Base-by-base conservation (phyloP, 1,284 basidiomycete genomes). In the Naganishia sp. region DNA sequence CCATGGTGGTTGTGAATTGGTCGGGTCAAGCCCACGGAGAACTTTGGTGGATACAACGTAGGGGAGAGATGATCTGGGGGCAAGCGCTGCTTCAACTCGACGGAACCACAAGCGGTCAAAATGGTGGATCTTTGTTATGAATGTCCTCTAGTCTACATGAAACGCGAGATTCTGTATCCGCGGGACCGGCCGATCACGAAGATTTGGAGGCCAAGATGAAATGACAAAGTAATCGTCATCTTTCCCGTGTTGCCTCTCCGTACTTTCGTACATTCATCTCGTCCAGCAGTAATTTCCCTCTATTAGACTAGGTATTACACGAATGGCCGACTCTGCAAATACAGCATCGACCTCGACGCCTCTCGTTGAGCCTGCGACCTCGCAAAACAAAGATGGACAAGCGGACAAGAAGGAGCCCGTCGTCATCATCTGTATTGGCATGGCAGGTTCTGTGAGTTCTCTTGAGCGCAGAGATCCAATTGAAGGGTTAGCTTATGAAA, bases 401-500 rank as follows among this genome's bases (percentile, higher is more conserved):
- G 21, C 57, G 25, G 65, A 63, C 31, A 74, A 77, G 71, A 79
- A 80, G 75, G 87, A 90, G 73, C 90, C 92, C 0, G 84, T 87
- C 11, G 86, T 89, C 5, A 90, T 94, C 63, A 87, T 94, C 69
- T 88, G 90, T 50, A 94, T 95, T 69, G 79, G 79, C 50, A 80
- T 80, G 79, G 79, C 79, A 13, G 79, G 79, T 47, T 79, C 77
- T 21, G 80, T 80, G 58, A 58, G 79, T 73, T 15, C 46, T 39
- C 9, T 28, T 28, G 28, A 2, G 28, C 28, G 28, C 28, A 28
- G 28, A 28, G 28, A 28, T 28, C 28, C 28, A 28, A 28, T 28
- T 28, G 28, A 28, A 28, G 28, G 28, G 28, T 28, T 28, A 28
- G 21, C 32, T 21, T 28, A 2, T 49, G 15, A 60, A 25, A 39